Conservation (phyloP, 2,329 filamentous ascomycete species). For the Microcyclosporella mali region DNA sequence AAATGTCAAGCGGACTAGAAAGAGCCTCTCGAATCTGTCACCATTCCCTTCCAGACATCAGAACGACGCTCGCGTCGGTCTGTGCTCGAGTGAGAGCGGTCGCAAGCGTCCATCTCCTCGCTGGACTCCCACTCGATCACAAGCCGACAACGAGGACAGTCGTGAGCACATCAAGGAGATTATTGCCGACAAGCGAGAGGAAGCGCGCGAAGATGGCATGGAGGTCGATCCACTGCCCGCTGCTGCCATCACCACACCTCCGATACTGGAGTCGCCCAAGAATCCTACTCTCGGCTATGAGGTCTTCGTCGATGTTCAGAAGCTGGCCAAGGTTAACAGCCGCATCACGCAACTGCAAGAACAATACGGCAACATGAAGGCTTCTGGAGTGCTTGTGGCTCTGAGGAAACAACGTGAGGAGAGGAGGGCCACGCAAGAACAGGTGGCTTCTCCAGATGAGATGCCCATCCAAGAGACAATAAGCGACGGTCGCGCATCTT, state of each 20-base stretch:
- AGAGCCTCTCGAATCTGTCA: constrained; percentile 1
- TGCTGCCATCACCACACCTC: background rate
- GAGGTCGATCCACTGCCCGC: background rate
- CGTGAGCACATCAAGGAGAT: no score
- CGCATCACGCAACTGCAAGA: background rate
- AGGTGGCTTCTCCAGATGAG: no score
- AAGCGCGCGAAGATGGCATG: background rate
- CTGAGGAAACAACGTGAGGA: background rate
- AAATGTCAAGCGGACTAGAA: background rate
- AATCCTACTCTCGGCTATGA: background rate
- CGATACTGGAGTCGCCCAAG: background rate
- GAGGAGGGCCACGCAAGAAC: no score
- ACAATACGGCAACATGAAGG: constrained; percentile 1
- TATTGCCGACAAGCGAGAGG: background rate
- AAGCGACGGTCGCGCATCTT: background rate
- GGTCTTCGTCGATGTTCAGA: background rate
- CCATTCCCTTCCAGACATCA: no score
- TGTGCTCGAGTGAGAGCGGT: no score
- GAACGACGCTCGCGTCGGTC: no score
- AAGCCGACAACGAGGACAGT: no score
- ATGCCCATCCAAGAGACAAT: background rate
- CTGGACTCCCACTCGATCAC: no score
- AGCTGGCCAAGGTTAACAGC: constrained; percentile 3
- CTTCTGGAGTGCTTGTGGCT: background rate
- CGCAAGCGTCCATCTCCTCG: no score